Conservation (phyloP, 345 rosid genomes). For the Ceriops decandra region DNA sequence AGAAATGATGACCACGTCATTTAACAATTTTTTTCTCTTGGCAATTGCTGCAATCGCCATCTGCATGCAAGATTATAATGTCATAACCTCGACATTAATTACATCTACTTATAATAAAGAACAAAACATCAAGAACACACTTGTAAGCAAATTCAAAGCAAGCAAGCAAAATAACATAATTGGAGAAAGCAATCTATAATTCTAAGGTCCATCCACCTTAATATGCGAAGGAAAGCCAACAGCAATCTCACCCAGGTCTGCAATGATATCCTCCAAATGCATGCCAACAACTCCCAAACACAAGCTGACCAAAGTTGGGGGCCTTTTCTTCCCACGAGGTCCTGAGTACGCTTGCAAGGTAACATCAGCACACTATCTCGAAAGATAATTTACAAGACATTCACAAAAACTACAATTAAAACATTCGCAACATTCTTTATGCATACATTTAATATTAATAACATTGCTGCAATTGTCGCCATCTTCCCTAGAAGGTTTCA, state of each 20-base stretch:
- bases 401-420: background rate
- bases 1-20: conserved; percentile 50
- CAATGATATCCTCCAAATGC: conserved; percentile 71
- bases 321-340: conserved; percentile 31
- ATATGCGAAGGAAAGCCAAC: conserved; percentile 54
- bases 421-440: background rate
- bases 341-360: background rate
- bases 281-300: conserved; percentile 79
- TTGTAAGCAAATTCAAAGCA: background rate
- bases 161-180: background rate
- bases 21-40: conserved; percentile 66
- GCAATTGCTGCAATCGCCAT: conserved; percentile 71
- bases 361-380: too few species aligned
- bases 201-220: conserved; percentile 42
- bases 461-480: too few species aligned
- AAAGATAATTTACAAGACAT: background rate
- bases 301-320: conserved; percentile 62
- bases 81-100: background rate
- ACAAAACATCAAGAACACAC: background rate
- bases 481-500: too few species aligned
- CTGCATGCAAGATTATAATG: conserved; percentile 29
- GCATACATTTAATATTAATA: too few species aligned
- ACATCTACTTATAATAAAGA: background rate
- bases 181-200: background rate
- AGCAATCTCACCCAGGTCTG: conserved; percentile 60